Evolutionary conservation across 768 basidiomycete genomes (phyloP), one percentile per base, ranked within the genome.

Genomic region (Kwoniella dejecticola): DNA sequence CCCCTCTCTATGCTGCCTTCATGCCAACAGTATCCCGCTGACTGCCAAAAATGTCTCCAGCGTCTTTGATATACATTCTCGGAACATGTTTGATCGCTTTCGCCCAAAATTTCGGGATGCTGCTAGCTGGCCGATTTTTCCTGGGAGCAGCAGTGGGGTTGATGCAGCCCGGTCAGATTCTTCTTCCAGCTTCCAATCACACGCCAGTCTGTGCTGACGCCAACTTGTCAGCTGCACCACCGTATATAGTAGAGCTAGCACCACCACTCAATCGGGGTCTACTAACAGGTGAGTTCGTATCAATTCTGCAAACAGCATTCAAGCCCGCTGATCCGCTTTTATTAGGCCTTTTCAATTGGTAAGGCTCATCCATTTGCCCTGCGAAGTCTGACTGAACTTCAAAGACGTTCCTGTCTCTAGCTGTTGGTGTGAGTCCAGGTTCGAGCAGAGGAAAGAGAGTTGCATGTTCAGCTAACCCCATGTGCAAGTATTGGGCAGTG

Each of bases 221-320:
- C n/a, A 15, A 21, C 46, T 4, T 49, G n/a, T n/a, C n/a, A 63
- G 66, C 70, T 36, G 64, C 64, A 8, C 67, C 64, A 21, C 64
- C 70, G 13, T 71, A 68, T 41, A 27, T 71, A 8, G 54, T 64
- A 13, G 70, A 71, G 40, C 26, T 63, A n/a, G 59, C 67, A 21
- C 70, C 70, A 10, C 67, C 70, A 11, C 40, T 64, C 10, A 67
- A 60, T 17, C 31, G 69, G 23, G 63, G 63, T 27, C 12, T 63
- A 33, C n/a, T 61, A 19, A 46, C 57, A 40, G 45, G 53, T 62
- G 30, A 38, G 49, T 50, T n/a, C 24, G 47, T 10, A 10, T 26
- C 15, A 15, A 54, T n/a, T 36, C 46, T 66, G 55, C 41, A 19
- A 46, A 12, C 42, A 44, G 11, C 10, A 44, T 10, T 52, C 23